These are phyloP conservation scores for Aureobasidium sp. DNA, from an alignment of 2,329 filamentous ascomycete species.

Conservation along the genomic window DNA sequence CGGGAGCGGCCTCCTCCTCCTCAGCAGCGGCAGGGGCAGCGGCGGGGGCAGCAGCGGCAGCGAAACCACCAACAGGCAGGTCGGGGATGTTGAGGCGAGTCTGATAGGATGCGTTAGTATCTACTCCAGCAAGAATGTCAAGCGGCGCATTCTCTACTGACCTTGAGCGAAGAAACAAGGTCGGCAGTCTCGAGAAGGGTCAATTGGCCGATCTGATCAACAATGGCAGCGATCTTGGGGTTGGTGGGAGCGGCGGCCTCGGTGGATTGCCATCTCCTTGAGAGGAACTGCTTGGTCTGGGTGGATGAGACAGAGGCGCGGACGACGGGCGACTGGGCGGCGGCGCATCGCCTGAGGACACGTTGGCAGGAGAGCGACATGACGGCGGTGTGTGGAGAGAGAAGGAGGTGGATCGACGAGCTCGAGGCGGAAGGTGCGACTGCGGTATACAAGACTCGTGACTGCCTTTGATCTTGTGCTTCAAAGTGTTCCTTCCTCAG, in stretches of 20 bases:
- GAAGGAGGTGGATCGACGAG: conserved; percentile 1
- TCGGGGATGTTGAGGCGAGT: conserved; percentile 95
- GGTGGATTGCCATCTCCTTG: conserved; percentile 80
- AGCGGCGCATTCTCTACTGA: conserved; percentile 32
- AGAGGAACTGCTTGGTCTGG: conserved; percentile 3
- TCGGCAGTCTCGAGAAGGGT: conserved; percentile 96
- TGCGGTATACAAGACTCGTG: background rate
- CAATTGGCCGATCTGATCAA: conserved; percentile 98
- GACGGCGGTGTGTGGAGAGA: conserved; percentile 10
- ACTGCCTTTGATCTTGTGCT: conserved; percentile 1
- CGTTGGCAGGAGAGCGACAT: conserved; percentile 39
- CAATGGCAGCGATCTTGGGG: conserved; percentile 89
- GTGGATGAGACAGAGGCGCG: conserved; percentile 9
- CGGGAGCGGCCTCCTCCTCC: conserved; percentile 81
- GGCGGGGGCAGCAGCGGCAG: conserved; percentile 53
- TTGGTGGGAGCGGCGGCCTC: conserved; percentile 53
- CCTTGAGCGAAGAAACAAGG: conserved; percentile 90
- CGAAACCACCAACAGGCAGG: conserved; percentile 87
- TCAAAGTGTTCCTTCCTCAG: conserved; percentile 8
- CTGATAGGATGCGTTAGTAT: conserved; percentile 39
- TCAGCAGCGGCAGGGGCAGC: conserved; percentile 57
- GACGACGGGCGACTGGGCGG: conserved; percentile 18
- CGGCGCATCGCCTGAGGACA: conserved; percentile 35
- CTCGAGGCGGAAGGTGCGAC: conserved; percentile 10
- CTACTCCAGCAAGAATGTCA: background rate